Base-by-base conservation (phyloP, 2,329 filamentous ascomycete species). In the Pyrenophora graminea region DNA sequence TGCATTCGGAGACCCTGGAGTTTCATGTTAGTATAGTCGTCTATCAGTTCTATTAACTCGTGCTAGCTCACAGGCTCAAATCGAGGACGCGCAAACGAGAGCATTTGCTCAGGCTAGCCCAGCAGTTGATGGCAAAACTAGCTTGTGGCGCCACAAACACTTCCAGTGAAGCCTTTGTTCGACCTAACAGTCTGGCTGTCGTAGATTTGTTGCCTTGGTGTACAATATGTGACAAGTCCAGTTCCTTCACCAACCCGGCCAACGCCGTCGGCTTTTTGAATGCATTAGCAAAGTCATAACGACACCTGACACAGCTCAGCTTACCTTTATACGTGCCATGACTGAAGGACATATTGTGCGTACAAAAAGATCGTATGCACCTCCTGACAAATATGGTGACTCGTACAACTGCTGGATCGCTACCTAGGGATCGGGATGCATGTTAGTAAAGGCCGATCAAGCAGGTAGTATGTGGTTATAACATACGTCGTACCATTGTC, bases 181-280 rank as follows among this genome's bases (percentile, higher is more conserved):
- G 74, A 19, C 80, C 77, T 3, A 86, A 71, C 6, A 86, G 67
- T 27, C 83, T 77, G 17, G 83, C 81, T 0, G 83, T 86, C 8
- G 79, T 68, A 42, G 80, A 82, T 58, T 82, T 84, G 48, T 76
- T 80, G 53, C 81, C 81, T 58, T 85, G 80, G 59, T 86, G 82
- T 2, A 85, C 82, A 13, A 87, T 77, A 34, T 67, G 59, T 9
- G 76, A 75, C 68, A 87, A 75, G 60, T 85, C 76, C 32, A 87
- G 72, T 9, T 70, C 64, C 31, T 76, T 77, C 12, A 87, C 79
- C 38, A 84, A 67, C n/a, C 70, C 70, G 0, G 79, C 78, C 34
- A 80, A 59, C 12, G 78, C 77, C 43, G 75, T 78, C 48, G 76
- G 77, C 27, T 77, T 34, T 30, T 7, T 25, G 27, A 12, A 9